These are phyloP conservation scores for Mycena metata DNA, from an alignment of 768 basidiomycete genomes.

Conservation along the genomic window DNA sequence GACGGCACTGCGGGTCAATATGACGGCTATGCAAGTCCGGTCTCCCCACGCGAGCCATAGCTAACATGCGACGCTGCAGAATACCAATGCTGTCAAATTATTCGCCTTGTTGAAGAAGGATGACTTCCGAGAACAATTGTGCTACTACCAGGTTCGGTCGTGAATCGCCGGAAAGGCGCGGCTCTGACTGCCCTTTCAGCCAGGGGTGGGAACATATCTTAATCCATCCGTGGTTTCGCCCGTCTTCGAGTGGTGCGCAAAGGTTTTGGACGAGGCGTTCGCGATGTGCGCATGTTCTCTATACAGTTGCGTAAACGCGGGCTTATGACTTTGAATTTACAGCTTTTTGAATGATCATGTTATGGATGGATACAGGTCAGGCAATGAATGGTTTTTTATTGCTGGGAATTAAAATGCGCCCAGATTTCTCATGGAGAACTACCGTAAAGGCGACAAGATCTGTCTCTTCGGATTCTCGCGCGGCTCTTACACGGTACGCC, in stretches of 20 bases:
- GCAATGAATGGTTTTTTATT: not conserved
- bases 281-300: conserved; percentile 69
- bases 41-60: not conserved
- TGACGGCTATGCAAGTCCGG: conserved; percentile 44
- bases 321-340: not conserved
- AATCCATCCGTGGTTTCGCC: conserved; percentile 78
- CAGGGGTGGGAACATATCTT: conserved; percentile 66
- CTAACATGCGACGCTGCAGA: conserved; percentile 46
- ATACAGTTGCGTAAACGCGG: not conserved
- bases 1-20: conserved; percentile 69
- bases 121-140: conserved; percentile 65
- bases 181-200: conserved; percentile 38
- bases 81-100: conserved; percentile 80
- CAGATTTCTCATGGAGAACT: conserved; percentile 79
- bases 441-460: conserved; percentile 77
- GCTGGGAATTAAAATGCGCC: not conserved
- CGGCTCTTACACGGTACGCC: too few relatives aligned
- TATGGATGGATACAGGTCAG: conserved; percentile 76
- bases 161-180: not conserved
- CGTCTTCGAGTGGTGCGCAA: conserved; percentile 68
- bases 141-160: conserved; percentile 79
- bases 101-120: conserved; percentile 78
- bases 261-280: conserved; percentile 74
- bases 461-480: conserved; percentile 69
- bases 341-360: conserved; percentile 83